Percentiles rank a stretch among this genome's conserved stretches.
phyloP scores from a whole-genome alignment of 106 monocot genomes.

The Acorus calamus region DNA sequence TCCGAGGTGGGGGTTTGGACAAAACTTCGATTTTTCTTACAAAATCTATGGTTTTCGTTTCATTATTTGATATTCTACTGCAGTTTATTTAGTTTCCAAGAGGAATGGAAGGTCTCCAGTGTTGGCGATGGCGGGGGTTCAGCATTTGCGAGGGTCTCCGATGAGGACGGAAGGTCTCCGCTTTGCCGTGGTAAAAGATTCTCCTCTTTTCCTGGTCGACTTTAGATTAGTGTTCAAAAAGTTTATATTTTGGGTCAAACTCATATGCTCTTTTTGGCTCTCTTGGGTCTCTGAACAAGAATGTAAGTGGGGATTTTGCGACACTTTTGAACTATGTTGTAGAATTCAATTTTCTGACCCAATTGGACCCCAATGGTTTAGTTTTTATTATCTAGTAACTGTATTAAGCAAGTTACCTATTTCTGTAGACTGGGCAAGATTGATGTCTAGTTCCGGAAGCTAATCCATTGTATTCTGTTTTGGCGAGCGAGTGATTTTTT shows the following conservation, averaged over 20 bases:
- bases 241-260: not conserved
- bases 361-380: no score
- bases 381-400: no score
- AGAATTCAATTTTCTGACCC: no score
- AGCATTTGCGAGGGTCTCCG: constrained; percentile 22
- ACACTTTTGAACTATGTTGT: no score
- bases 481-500: no score
- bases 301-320: no score
- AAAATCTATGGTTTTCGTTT: not conserved
- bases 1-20: constrained; percentile 3
- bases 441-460: no score
- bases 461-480: no score
- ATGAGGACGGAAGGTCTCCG: constrained; percentile 21
- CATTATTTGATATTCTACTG: not conserved
- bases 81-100: not conserved
- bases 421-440: no score
- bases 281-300: no score
- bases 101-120: constrained; percentile 2
- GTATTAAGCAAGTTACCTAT: no score
- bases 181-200: constrained; percentile 28
- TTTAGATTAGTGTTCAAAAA: not conserved
- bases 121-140: constrained; percentile 2
- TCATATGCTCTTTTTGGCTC: not conserved
- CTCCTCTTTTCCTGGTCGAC: not conserved
- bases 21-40: not conserved